These are phyloP conservation scores for Capsaspora owczarzaki DNA, from an alignment of 78 protist species.

Conservation along the genomic window DNA sequence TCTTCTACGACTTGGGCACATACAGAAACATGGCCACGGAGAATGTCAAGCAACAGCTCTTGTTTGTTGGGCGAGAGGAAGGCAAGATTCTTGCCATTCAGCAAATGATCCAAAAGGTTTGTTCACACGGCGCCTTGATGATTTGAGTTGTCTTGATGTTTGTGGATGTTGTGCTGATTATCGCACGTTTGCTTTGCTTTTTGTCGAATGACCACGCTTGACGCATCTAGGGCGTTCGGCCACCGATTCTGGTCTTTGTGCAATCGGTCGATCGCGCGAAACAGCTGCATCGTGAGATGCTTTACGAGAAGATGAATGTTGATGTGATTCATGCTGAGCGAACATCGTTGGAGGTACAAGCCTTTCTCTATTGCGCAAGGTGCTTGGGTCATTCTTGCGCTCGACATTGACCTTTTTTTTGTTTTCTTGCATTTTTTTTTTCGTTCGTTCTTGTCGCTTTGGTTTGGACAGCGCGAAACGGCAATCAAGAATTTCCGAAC, in stretches of 20 bases:
- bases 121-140: not conserved
- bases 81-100: slow-evolving; percentile 87
- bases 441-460: not conserved
- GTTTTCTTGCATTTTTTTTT: not conserved
- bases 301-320: slow-evolving; percentile 58
- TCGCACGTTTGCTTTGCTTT: not conserved
- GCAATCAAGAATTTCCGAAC: slow-evolving; percentile 61
- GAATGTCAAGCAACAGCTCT: slow-evolving; percentile 66
- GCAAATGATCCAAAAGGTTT: slow-evolving; percentile 49
- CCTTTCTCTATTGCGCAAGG: too few relatives aligned
- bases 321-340: slow-evolving; percentile 76
- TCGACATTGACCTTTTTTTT: not conserved
- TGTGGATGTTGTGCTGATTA: not conserved
- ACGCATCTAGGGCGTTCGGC: slow-evolving; percentile 64
- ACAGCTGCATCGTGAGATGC: slow-evolving; percentile 70
- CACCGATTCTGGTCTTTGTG: slow-evolving; percentile 89
- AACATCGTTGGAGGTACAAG: slow-evolving; percentile 21
- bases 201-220: not conserved
- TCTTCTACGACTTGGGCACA: not conserved
- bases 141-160: not conserved
- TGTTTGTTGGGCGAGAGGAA: slow-evolving; percentile 77
- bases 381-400: too few relatives aligned
- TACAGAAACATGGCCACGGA: slow-evolving; percentile 53
- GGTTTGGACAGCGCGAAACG: slow-evolving; percentile 55
- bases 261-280: slow-evolving; percentile 84